Base-by-base conservation (phyloP, 2,329 filamentous ascomycete species). In the Pseudopyrenochaeta lycopersici region DNA sequence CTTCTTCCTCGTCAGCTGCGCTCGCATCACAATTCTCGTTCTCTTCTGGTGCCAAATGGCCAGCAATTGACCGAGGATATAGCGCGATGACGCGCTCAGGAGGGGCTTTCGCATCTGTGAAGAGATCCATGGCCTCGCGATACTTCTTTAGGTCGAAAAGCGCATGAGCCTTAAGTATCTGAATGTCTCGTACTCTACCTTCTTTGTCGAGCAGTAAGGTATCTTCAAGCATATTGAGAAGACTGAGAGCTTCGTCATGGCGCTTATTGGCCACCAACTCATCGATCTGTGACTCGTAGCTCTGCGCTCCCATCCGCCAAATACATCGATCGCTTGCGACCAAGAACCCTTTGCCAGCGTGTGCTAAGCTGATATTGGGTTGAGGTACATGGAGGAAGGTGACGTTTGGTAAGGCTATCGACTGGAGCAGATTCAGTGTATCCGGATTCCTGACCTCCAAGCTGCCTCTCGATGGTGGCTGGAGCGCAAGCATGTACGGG, bases 271-370 rank as follows among this genome's bases (percentile, higher is more conserved):
- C 84, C 1, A 96, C 87, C 21, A 99, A 82, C 61, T 95, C 87
- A 54, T 92, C 86, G 18, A 98, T 87, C 71, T 99, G 95, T 2
- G 88, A 87, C 72, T 97, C 91, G 70, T 99, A 99, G 62, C 93
- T 90, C 32, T 93, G 87, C 3, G 94, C 90, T 59, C 88, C 91
- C 95, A 99, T 98, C 65, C 95, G 90, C 95, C 95, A 99, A 32
- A 99, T 90, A 30, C 85, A 90, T 39, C 95, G 85, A 50, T 98
- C 95, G 70, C 94, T 97, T 17, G 90, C 89, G 46, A 98, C 92
- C 54, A 98, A 85, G 66, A 99, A 99, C 0, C 93, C 94, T 73
- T 99, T 99, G 3, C 91, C 95, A 0, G 92, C 93, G 77, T 99
- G 95, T 0, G 94, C 91, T n/a, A 99, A 81, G 69, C 94, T 97